Conservation (phyloP, 306 rosid genomes). For the Argentina anserina region DNA sequence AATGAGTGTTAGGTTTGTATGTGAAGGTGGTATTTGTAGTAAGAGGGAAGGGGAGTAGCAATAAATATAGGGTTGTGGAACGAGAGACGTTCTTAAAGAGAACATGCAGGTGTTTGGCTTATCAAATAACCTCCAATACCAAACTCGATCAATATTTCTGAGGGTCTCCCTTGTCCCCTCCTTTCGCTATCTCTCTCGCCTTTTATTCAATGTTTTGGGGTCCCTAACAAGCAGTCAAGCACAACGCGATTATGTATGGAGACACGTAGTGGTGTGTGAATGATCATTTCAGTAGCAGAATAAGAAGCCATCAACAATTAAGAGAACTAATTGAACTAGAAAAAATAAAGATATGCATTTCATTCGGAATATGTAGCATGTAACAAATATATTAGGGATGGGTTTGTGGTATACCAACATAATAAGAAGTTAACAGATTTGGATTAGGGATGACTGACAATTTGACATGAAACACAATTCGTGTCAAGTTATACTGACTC, state of each 20-base stretch:
- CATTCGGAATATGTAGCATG: neutral
- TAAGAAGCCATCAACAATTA: neutral
- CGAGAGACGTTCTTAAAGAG: constrained; percentile 57
- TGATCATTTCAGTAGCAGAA: neutral
- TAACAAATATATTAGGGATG: neutral
- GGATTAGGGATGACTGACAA: neutral
- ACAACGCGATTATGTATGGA: neutral
- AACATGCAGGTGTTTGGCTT: constrained; percentile 85
- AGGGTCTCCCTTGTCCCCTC: constrained; percentile 65
- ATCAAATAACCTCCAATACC: constrained; percentile 42
- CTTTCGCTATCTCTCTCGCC: neutral
- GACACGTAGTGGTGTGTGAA: neutral
- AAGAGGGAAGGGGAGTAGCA: constrained; percentile 21
- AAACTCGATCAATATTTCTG: constrained; percentile 41
- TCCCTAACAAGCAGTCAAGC: constrained; percentile 8
- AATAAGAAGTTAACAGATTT: neutral
- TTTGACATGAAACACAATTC: neutral
- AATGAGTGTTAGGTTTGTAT: constrained; percentile 6
- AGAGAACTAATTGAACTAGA: neutral
- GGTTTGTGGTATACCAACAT: neutral
- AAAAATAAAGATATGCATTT: neutral
- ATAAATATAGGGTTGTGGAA: constrained; percentile 59
- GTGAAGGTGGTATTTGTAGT: constrained; percentile 28
- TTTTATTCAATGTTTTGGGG: neutral
- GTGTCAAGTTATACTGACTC: neutral